Percentiles rank a stretch among this genome's conserved stretches.
These are phyloP conservation scores for Vitis hybrid DNA, from an alignment of 177 flowering plant genomes.

Conservation along the genomic window DNA sequence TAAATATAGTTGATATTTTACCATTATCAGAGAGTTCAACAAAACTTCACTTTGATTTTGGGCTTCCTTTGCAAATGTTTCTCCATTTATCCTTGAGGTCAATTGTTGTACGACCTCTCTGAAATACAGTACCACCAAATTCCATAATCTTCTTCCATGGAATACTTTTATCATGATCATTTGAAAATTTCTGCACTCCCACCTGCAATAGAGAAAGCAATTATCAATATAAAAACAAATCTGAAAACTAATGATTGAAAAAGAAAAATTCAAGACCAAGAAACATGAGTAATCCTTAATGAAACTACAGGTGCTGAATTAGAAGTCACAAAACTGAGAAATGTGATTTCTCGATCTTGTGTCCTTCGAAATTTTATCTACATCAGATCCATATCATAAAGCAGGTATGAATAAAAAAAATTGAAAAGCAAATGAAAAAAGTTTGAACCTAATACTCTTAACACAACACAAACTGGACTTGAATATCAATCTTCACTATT, in stretches of 20 bases:
- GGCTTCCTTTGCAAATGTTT: slow-evolving; percentile 37
- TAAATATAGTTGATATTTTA: no score
- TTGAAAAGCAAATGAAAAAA: not conserved
- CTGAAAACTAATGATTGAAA: not conserved
- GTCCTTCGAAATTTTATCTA: no score
- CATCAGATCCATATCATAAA: no score
- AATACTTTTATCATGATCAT: slow-evolving; percentile 13
- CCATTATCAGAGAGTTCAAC: not conserved
- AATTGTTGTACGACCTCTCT: slow-evolving; percentile 22
- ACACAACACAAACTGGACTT: no score
- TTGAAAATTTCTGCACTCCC: slow-evolving; percentile 29
- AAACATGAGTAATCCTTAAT: no score
- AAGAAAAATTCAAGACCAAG: not conserved
- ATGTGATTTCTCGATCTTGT: no score
- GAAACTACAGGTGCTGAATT: no score
- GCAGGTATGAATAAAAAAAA: not conserved
- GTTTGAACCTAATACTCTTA: no score
- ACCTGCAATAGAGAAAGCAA: slow-evolving; percentile 26
- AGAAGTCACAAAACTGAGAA: no score
- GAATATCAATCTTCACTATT: no score
- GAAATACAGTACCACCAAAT: slow-evolving; percentile 36
- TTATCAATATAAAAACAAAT: not conserved
- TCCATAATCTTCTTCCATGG: slow-evolving; percentile 50
- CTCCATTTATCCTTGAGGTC: slow-evolving; percentile 65
- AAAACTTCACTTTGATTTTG: slow-evolving; percentile 16